These are phyloP conservation scores for Chytriomyces hyalinus DNA, from an alignment of 192 early-diverging fungal species.

Conservation along the genomic window DNA sequence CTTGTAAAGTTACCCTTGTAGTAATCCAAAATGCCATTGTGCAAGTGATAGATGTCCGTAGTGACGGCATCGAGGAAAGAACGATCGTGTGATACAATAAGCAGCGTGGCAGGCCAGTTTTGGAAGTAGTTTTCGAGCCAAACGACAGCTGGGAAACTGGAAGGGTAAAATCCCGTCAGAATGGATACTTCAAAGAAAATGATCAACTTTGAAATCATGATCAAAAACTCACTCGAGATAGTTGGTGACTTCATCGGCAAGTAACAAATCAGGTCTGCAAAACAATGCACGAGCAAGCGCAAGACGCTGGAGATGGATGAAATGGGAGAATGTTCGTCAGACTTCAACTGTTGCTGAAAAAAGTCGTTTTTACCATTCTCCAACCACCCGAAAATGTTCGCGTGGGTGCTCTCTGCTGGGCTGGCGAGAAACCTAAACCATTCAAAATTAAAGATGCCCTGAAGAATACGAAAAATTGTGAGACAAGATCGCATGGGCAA, in stretches of 20 bases:
- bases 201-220: neutral
- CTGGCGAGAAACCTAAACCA: slow-evolving; percentile 73
- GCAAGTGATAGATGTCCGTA: slow-evolving; percentile 96
- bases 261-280: slow-evolving; percentile 79
- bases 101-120: slow-evolving; percentile 87
- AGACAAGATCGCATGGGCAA: neutral
- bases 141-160: slow-evolving; percentile 89
- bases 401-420: slow-evolving; percentile 69
- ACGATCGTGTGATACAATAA: slow-evolving; percentile 98
- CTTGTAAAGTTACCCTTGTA: slow-evolving; percentile 95
- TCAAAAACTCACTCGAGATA: slow-evolving; percentile 53
- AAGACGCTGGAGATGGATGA: slow-evolving; percentile 48
- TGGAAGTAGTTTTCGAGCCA: slow-evolving; percentile 96
- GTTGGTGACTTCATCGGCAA: slow-evolving; percentile 82
- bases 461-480: neutral
- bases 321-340: slow-evolving; percentile 53
- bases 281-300: slow-evolving; percentile 84
- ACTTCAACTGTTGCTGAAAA: slow-evolving; percentile 62
- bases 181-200: slow-evolving; percentile 4
- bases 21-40: slow-evolving; percentile 89
- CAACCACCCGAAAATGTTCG: slow-evolving; percentile 78
- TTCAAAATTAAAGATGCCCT: slow-evolving; percentile 63
- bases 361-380: slow-evolving; percentile 66
- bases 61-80: slow-evolving; percentile 96
- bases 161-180: slow-evolving; percentile 10